These are phyloP conservation scores for Pythium aquatile DNA, from an alignment of 352 stramenopile species.

Conservation along the genomic window DNA sequence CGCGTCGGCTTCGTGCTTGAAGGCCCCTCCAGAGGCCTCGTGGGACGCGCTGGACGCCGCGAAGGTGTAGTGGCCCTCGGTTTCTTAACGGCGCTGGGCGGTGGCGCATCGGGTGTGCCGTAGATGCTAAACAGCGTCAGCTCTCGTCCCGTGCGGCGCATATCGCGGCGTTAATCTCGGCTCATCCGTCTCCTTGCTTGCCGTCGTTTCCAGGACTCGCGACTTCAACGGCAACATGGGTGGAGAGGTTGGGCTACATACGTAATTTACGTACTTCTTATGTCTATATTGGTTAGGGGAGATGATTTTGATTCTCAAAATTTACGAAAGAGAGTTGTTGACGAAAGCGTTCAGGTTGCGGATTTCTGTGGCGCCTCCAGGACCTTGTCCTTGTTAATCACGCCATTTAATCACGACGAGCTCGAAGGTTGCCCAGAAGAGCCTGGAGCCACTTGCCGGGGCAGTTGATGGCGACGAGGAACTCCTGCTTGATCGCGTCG, in stretches of 20 bases:
- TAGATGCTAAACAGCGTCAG: constrained; percentile 30
- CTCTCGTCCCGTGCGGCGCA: constrained; percentile 19
- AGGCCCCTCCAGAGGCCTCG: background rate
- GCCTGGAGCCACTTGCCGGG: constrained; percentile 25
- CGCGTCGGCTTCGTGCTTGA: background rate
- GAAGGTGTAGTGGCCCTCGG: background rate
- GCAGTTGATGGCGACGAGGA: constrained; percentile 19
- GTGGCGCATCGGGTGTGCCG: constrained; percentile 9
- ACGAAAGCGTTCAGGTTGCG: no score
- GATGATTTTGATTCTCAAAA: background rate
- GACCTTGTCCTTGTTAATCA: no score
- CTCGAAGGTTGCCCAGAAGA: constrained; percentile 11
- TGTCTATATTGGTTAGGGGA: background rate
- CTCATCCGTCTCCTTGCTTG: background rate
- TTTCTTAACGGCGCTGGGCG: background rate
- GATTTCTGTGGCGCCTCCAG: no score
- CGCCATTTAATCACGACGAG: constrained; percentile 4
- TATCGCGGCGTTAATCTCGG: background rate
- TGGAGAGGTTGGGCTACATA: background rate
- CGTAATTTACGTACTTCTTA: background rate
- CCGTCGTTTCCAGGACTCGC: background rate
- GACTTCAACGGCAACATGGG: background rate
- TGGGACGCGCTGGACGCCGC: background rate
- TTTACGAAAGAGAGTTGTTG: background rate
- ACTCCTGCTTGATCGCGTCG: constrained; percentile 29